phyloP scores from a whole-genome alignment of 2,329 filamentous ascomycete genomes.

The Xylariomycetidae sp. region DNA sequence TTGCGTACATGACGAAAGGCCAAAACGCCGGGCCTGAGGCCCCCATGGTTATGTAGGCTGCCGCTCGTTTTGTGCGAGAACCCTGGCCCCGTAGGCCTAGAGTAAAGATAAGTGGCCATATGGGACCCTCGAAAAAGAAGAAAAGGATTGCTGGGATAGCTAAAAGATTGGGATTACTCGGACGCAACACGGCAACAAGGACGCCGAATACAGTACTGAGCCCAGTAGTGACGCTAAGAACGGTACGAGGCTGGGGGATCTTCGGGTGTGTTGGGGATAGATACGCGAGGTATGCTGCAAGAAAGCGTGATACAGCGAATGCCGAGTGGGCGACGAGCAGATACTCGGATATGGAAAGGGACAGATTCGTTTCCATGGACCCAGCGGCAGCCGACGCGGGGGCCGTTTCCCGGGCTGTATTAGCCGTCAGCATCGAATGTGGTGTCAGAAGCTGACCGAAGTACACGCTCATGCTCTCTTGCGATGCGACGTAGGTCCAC shows the following conservation, averaged over 20 bases:
- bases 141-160: constrained; percentile 63
- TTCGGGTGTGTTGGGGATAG: constrained; percentile 40
- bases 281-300: constrained; percentile 61
- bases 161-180: constrained; percentile 42
- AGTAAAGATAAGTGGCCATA: constrained; percentile 78
- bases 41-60: constrained; percentile 72
- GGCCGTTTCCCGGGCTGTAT: constrained; percentile 2
- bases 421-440: constrained; percentile 6
- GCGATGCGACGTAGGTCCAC: constrained; percentile 73
- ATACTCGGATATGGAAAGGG: constrained; percentile 57
- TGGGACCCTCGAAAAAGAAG: constrained; percentile 76
- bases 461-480: constrained; percentile 61
- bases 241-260: constrained; percentile 62
- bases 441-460: constrained; percentile 49
- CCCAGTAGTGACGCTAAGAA: constrained; percentile 59
- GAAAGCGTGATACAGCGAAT: constrained; percentile 71
- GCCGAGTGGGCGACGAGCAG: constrained; percentile 67
- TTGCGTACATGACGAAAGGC: constrained; percentile 68
- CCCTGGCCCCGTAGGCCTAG: constrained; percentile 77
- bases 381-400: constrained; percentile 36
- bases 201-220: constrained; percentile 56
- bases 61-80: constrained; percentile 72
- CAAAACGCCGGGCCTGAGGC: constrained; percentile 70
- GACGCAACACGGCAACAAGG: constrained; percentile 41
- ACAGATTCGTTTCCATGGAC: constrained; percentile 36